Base-by-base conservation (phyloP, 768 basidiomycete species). In the Aureoboletus auriporus region DNA sequence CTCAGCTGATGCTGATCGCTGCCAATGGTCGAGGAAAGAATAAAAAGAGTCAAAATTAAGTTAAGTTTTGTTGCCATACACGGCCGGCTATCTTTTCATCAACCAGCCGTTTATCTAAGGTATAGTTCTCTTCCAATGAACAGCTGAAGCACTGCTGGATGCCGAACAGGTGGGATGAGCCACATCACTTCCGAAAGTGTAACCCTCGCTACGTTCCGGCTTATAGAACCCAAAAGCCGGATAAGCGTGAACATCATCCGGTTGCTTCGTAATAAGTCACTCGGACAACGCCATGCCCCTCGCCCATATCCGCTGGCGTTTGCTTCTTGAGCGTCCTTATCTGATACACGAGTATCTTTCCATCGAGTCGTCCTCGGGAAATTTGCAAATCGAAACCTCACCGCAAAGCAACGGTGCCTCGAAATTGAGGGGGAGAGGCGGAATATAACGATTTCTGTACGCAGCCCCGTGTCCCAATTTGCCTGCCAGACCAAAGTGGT, bases 191-290 rank as follows among this genome's bases (percentile, higher is more conserved):
- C 64, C 58, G 64, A 63, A 48, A 20, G 16, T 37, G 36, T 37
- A 63, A 1, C 75, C 74, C 42, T 74, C 61, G 20, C 71, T 72
- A 49, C 76, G 64, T 62, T 79, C 78, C 16, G 77, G 76, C 50
- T 80, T 76, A 61, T 76, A 73, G 71, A 72, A 76, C n/a, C 59
- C 49, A 46, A 82, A 75, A 27, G 65, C 63, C 28, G 79, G 46
- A 57, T 71, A 76, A 52, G 78, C 79, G 53, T 68, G 67, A 50
- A 69, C 46, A 13, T 54, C 63, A 44, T 65, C 67, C 52, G 51
- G 42, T 16, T 5, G 46, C 49, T 60, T 67, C 59, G 60, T 59
- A 54, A 55, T 66, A 66, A 29, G 34, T 49, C 38, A 62, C 46
- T 42, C 59, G 51, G 49, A 42, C 45, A 44, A 56, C 54, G 49